Evolutionary conservation across 345 rosid genomes (phyloP).

Genomic region (Leavenworthia alabamica): DNA sequence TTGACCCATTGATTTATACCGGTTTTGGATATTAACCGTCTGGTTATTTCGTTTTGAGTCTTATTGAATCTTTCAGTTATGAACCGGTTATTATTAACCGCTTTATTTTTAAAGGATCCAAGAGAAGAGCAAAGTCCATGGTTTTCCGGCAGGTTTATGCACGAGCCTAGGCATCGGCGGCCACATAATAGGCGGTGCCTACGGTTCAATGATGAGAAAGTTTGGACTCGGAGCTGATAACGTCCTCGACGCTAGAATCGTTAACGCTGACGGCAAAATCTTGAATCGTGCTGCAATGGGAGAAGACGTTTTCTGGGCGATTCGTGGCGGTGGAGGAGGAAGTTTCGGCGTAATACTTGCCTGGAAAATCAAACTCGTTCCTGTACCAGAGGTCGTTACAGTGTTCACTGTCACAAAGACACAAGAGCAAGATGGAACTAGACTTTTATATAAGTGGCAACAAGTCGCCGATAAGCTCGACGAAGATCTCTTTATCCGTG

Average conservation of each 20-base stretch:
- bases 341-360: constrained; percentile 58
- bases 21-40: not conserved
- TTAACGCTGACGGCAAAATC: constrained; percentile 47
- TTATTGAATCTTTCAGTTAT: not conserved
- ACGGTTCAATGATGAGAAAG: constrained; percentile 71
- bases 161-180: constrained; percentile 62
- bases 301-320: constrained; percentile 69
- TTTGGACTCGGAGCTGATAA: constrained; percentile 76
- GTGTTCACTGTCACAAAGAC: constrained; percentile 50
- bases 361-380: constrained; percentile 62
- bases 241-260: constrained; percentile 61
- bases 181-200: constrained; percentile 61
- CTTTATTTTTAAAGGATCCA: constrained; percentile 35
- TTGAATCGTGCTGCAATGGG: constrained; percentile 61
- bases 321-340: constrained; percentile 68
- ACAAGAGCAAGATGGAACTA: constrained; percentile 43
- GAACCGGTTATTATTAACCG: not conserved
- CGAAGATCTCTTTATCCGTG: constrained; percentile 55
- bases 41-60: not conserved
- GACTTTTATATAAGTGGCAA: constrained; percentile 48
- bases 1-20: not conserved
- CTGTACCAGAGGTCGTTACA: constrained; percentile 53
- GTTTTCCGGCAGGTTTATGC: constrained; percentile 72
- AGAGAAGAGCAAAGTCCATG: constrained; percentile 53
- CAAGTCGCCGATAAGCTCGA: constrained; percentile 50